A percentile compares a stretch with the other conserved stretches of the same genome.
These are phyloP conservation scores for Sporothrix sp. DNA, from an alignment of 2,329 filamentous ascomycete species.

Conservation along the genomic window DNA sequence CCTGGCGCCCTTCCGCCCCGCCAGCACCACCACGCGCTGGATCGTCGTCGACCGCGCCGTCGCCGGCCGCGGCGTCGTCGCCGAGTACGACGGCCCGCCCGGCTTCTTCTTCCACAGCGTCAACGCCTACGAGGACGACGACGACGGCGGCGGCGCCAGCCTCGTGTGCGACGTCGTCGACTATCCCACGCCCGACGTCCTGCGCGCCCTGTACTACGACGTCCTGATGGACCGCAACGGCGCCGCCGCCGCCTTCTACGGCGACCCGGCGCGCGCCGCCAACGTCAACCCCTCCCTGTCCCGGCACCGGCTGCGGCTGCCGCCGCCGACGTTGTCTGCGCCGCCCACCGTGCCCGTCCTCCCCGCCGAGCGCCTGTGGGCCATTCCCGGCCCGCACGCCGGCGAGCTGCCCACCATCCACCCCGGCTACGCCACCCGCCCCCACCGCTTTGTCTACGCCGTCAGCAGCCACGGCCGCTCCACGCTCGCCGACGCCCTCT, in stretches of 20 bases:
- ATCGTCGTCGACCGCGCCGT: constrained; percentile 60
- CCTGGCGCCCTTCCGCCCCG: constrained; percentile 52
- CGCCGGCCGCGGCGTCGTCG: constrained; percentile 48
- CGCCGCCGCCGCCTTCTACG: constrained; percentile 34
- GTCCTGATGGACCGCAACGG: constrained; percentile 47
- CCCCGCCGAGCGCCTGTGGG: constrained; percentile 28
- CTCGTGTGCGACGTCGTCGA: constrained; percentile 57
- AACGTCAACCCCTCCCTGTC: constrained; percentile 30
- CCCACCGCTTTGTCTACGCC: constrained; percentile 53
- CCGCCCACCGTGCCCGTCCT: no score
- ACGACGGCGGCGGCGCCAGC: constrained; percentile 28
- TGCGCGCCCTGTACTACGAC: constrained; percentile 61
- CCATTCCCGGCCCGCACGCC: constrained; percentile 42
- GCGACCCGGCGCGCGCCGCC: constrained; percentile 30
- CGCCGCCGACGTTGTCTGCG: not conserved
- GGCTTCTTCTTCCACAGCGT: constrained; percentile 73
- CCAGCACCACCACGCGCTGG: constrained; percentile 53
- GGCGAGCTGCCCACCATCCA: constrained; percentile 62
- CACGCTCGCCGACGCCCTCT: constrained; percentile 51
- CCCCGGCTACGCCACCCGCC: constrained; percentile 39
- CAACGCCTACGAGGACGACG: constrained; percentile 62
- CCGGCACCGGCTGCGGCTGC: constrained; percentile 27
- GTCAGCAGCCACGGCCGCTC: constrained; percentile 46
- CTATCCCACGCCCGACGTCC: constrained; percentile 55
- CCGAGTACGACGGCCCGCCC: constrained; percentile 54